phyloP scores from a whole-genome alignment of 768 basidiomycete species.

The Thelephora aurantiotincta region DNA sequence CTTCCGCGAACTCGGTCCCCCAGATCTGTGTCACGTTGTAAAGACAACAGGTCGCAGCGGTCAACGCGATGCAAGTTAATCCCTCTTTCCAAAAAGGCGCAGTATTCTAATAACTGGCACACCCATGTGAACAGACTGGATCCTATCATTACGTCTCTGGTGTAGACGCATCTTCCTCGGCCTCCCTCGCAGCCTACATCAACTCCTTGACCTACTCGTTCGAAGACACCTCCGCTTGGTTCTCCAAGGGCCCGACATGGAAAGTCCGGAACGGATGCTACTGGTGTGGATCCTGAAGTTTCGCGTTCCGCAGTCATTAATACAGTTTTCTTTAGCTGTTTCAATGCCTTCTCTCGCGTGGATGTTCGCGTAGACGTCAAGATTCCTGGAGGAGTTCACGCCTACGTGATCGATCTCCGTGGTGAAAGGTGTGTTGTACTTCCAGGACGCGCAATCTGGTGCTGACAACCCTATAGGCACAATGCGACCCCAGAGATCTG shows the following conservation, averaged over 20 bases:
- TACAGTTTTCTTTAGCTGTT: slow-evolving; percentile 42
- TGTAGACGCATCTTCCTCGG: slow-evolving; percentile 97
- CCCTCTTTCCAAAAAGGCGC: slow-evolving; percentile 1
- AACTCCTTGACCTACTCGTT: slow-evolving; percentile 96
- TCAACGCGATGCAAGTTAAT: slow-evolving; percentile 65
- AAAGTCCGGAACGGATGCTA: slow-evolving; percentile 90
- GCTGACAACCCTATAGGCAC: slow-evolving; percentile 34
- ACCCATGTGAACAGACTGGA: slow-evolving; percentile 42
- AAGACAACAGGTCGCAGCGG: slow-evolving; percentile 79
- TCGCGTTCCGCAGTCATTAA: not conserved
- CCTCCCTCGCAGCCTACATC: slow-evolving; percentile 94
- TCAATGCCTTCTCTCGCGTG: slow-evolving; percentile 95
- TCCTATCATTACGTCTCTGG: slow-evolving; percentile 98
- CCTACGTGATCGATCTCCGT: slow-evolving; percentile 86
- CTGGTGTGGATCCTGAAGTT: slow-evolving; percentile 39
- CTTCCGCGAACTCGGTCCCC: slow-evolving; percentile 94
- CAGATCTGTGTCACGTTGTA: slow-evolving; percentile 90
- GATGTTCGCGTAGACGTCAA: slow-evolving; percentile 97
- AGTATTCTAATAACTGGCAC: not conserved
- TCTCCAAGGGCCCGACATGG: slow-evolving; percentile 72
- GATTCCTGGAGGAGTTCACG: slow-evolving; percentile 92
- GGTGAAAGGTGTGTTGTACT: slow-evolving; percentile 66
- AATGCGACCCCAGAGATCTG: slow-evolving; percentile 86
- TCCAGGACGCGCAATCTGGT: slow-evolving; percentile 4
- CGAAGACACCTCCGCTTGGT: slow-evolving; percentile 88